Evolutionary conservation across 176 grass and related monocot species (phyloP), one percentile per base, ranked within the genome.

Genomic region (Phoenix roebelenii): DNA sequence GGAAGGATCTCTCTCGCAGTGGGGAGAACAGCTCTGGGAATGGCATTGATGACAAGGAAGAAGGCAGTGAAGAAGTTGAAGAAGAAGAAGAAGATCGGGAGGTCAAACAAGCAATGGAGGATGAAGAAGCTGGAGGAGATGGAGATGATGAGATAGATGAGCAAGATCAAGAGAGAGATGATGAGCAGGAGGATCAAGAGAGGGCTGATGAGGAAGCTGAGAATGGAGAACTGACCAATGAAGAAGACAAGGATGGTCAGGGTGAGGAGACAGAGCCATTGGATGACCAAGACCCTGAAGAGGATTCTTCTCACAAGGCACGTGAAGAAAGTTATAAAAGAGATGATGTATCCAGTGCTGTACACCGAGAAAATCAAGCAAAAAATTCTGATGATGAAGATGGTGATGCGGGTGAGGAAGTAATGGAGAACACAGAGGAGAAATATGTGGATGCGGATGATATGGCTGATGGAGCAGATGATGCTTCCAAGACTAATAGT

Each of bases 1-100:
- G 77, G 77, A 86, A 77, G 59, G 73, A 66, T 20, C 35, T 3
- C 35, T 2, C 52, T 79, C 48, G 6, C 72, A 15, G 52, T 50
- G 4, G 18, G 16, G 14, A 59, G 49, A 14, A 44, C 10, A 12
- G 9, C 35, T 44, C 9, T 2, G 35, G 10, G 35, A 44, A 44
- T 44, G 35, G 2, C 10, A 44, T 10, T 44, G 0, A 44, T 44
- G 10, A 35, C 14, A 22, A 53, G 58, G 58, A 22, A 7, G 49
- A 61, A 0, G 49, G 61, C 15, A 30, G 30, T 3, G 48, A 60
- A 26, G 69, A 61, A 22, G 14, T 16, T 4, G 58, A 61, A 39
- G 58, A 53, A 22, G 55, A 39, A 70, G 58, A 52, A 12, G 5
- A 44, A 44, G 35, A 44, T 16, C 7, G n/a, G 29, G 69, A 72